Evolutionary conservation across 495 filamentous ascomycete species (phyloP).

Genomic region (Penicillium flavigenum): DNA sequence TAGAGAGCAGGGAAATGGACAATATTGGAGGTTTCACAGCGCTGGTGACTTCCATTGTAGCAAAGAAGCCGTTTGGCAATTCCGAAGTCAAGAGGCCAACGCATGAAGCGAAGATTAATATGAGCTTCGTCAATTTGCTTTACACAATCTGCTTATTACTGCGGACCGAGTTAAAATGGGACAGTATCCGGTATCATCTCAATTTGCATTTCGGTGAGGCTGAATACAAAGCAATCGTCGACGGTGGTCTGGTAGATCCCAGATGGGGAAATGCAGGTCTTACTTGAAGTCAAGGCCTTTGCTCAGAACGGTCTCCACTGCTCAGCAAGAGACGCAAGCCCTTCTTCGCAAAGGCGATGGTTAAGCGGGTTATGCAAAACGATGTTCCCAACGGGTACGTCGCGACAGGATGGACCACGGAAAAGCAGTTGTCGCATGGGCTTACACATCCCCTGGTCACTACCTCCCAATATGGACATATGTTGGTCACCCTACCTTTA

Average conservation of each 20-base stretch:
- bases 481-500: too few species aligned
- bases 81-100: not conserved
- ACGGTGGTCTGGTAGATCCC: conserved; percentile 3
- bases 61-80: not conserved
- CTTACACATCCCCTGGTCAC: too few species aligned
- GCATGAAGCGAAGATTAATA: conserved; percentile 1
- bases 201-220: not conserved
- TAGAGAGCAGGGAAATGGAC: too few species aligned
- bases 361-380: too few species aligned
- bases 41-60: not conserved
- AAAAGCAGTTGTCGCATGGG: too few species aligned
- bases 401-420: too few species aligned
- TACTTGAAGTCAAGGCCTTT: conserved; percentile 1
- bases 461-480: too few species aligned
- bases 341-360: too few species aligned
- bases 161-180: not conserved
- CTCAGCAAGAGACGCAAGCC: too few species aligned
- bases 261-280: conserved; percentile 1
- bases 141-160: conserved; percentile 5
- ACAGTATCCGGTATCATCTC: not conserved
- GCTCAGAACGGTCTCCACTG: too few species aligned
- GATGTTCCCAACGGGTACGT: too few species aligned
- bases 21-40: not conserved
- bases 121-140: conserved; percentile 1
- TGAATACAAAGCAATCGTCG: conserved; percentile 1